Percentiles rank a stretch among this genome's conserved stretches.
These are phyloP conservation scores for Phytophthora ohioensis DNA, from an alignment of 352 stramenopile species.

Conservation along the genomic window DNA sequence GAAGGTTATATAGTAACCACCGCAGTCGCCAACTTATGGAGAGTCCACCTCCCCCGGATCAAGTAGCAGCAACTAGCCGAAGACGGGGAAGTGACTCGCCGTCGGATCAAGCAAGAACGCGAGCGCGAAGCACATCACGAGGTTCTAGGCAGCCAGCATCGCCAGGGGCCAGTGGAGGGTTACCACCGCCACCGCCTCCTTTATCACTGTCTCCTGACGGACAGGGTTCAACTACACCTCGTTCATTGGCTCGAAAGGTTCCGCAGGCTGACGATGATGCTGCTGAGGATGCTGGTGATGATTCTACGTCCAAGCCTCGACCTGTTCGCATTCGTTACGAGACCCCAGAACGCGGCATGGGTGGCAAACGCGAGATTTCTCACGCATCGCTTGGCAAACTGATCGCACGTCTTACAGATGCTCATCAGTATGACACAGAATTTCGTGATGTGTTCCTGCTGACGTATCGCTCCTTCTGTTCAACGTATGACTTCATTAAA, in stretches of 20 bases:
- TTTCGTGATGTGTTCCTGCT: slow-evolving; percentile 89
- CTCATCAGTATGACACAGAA: slow-evolving; percentile 87
- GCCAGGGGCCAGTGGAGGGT: slow-evolving; percentile 21
- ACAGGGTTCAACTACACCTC: slow-evolving; percentile 26
- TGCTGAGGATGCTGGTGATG: slow-evolving; percentile 20
- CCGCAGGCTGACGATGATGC: slow-evolving; percentile 14
- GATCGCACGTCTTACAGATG: slow-evolving; percentile 83
- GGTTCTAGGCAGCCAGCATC: slow-evolving; percentile 29
- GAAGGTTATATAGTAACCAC: slow-evolving; percentile 39
- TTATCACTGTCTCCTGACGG: slow-evolving; percentile 29
- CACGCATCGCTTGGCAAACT: slow-evolving; percentile 87
- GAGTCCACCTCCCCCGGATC: slow-evolving; percentile 41
- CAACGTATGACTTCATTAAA: slow-evolving; percentile 89
- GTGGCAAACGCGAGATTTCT: slow-evolving; percentile 85
- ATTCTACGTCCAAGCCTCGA: slow-evolving; percentile 41
- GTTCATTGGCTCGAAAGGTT: slow-evolving; percentile 33
- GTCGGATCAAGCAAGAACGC: slow-evolving; percentile 20
- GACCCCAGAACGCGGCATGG: slow-evolving; percentile 60
- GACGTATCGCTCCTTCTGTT: slow-evolving; percentile 85
- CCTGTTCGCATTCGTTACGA: slow-evolving; percentile 84
- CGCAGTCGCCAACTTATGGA: slow-evolving; percentile 50
- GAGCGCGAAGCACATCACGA: slow-evolving; percentile 33
- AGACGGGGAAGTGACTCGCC: slow-evolving; percentile 30
- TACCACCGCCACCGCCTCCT: slow-evolving; percentile 30
- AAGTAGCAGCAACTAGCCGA: slow-evolving; percentile 34